A percentile compares a stretch with the other conserved stretches of the same genome.
Conservation (phyloP, 805 yeast genomes). For the Huiozyma sinensis region DNA sequence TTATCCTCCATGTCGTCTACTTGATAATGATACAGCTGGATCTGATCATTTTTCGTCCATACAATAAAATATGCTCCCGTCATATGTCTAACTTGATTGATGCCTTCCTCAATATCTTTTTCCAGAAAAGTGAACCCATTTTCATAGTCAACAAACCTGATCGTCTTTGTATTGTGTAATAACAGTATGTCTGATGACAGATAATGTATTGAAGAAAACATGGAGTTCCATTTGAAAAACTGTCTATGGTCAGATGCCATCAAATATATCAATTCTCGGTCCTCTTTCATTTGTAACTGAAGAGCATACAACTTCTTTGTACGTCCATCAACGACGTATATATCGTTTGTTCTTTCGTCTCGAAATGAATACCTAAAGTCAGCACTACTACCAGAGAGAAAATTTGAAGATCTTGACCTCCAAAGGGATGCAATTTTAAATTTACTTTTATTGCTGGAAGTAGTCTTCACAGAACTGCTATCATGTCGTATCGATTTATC, state of each 20-base stretch:
- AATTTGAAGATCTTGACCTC: conserved; percentile 3
- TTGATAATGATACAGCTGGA: conserved; percentile 16
- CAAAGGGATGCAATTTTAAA: conserved; percentile 15
- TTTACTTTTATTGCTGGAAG: conserved; percentile 8
- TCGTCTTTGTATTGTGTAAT: conserved; percentile 8
- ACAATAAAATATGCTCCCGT: conserved; percentile 14
- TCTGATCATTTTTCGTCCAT: conserved; percentile 12
- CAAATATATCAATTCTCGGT: conserved; percentile 6
- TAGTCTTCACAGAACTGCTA: conserved; percentile 5
- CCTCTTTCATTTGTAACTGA: background rate
- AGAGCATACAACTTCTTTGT: conserved; percentile 8
- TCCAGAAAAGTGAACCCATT: conserved; percentile 21
- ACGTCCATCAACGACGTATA: conserved; percentile 15
- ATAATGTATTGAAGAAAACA: conserved; percentile 11
- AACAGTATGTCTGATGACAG: conserved; percentile 14
- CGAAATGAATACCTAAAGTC: conserved; percentile 11
- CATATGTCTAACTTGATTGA: conserved; percentile 10
- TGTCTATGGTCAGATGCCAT: conserved; percentile 9
- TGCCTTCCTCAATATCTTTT: conserved; percentile 14
- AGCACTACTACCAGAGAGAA: background rate
- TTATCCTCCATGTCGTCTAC: conserved; percentile 15
- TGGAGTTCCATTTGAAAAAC: conserved; percentile 14
- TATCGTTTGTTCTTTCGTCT: conserved; percentile 3
- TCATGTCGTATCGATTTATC: conserved; percentile 2
- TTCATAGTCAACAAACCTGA: conserved; percentile 20